Base-by-base conservation (phyloP, 2,329 filamentous ascomycete genomes). In the Clarireedia paspali region DNA sequence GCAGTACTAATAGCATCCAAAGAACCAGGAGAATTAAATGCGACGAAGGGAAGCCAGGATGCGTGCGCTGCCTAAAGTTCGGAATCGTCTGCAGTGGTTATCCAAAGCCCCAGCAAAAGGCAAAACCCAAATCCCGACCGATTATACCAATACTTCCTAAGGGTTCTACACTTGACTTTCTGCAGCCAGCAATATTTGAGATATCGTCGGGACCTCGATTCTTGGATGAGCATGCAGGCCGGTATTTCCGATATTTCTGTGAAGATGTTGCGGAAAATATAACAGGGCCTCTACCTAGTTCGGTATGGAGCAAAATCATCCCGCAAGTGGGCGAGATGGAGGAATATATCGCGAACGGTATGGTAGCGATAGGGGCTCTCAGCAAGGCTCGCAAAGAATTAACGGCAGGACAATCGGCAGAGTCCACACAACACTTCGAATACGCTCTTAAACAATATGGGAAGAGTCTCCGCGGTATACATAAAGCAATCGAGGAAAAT, bases 21-120 rank as follows among this genome's bases (percentile, higher is more conserved):
- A 84, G 81, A 67, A 73, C 76, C 59, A 73, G 82, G 60, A 53
- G 58, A 27, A 48, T 64, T 6, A 64, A 64, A 53, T 64, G 63
- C 45, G 63, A 63, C 47, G 63, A 64, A 52, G 36, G 39, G 20
- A 53, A 57, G 20, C 63, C 63, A 12, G 42, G 39, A 9, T 65
- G 63, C 47, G 39, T 24, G n/a, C 52, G 57, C n/a, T 64, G 62
- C 39, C 45, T 26, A 2, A 59, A 52, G 24, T 58, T 60, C 5
- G 61, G 60, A 4, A 48, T 59, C 6, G 17, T 50, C n/a, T 64
- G 62, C 42, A 59, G 57, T 36, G 62, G 62, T 0, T 64, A 63
- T 54, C 50, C 50, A 34, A 54, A 51, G 39, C 24, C 50, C 10
- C 34, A 52, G 15, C 17, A 36, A 30, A 48, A 38, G 10, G 36